Conservation (phyloP, 2,329 filamentous ascomycete species). For the Raffaelea deltoideospora region DNA sequence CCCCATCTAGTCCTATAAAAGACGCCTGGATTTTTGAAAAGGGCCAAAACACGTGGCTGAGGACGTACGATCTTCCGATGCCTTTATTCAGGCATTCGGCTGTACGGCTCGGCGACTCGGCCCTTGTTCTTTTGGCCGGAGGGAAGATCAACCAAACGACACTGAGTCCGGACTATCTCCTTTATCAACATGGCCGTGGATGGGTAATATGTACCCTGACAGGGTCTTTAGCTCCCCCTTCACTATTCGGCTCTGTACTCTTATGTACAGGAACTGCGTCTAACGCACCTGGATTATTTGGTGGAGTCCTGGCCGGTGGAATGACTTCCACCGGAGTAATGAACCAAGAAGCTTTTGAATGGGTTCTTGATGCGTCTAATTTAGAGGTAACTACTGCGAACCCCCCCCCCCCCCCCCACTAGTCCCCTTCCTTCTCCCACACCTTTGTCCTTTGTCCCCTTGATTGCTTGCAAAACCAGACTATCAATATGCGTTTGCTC, state of each 20-base stretch:
- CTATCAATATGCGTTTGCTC: too few species aligned
- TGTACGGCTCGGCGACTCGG: conserved; percentile 32
- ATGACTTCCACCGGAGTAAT: conserved; percentile 50
- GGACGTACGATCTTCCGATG: conserved; percentile 48
- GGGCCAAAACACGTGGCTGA: conserved; percentile 41
- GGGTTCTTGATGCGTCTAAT: conserved; percentile 35
- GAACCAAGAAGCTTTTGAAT: conserved; percentile 46
- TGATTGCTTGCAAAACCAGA: too few species aligned
- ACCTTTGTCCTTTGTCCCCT: too few species aligned
- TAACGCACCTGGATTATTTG: conserved; percentile 19
- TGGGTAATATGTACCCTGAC: conserved; percentile 28
- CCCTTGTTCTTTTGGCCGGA: conserved; percentile 41
- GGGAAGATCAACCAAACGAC: conserved; percentile 42
- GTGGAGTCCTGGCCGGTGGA: conserved; percentile 58
- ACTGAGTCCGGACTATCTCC: conserved; percentile 34
- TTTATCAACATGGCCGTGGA: conserved; percentile 33
- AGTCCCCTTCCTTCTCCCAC: too few species aligned
- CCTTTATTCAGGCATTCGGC: conserved; percentile 64
- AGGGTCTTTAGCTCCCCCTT: conserved; percentile 18
- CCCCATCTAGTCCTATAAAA: conserved; percentile 50
- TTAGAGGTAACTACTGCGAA: conserved; percentile 17
- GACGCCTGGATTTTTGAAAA: conserved; percentile 64
- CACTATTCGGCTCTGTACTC: conserved; percentile 29
- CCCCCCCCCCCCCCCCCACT: too few species aligned
- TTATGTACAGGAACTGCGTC: conserved; percentile 8